phyloP scores from a whole-genome alignment of 2,329 filamentous ascomycete species.

The Tricladium varicosporioides region DNA sequence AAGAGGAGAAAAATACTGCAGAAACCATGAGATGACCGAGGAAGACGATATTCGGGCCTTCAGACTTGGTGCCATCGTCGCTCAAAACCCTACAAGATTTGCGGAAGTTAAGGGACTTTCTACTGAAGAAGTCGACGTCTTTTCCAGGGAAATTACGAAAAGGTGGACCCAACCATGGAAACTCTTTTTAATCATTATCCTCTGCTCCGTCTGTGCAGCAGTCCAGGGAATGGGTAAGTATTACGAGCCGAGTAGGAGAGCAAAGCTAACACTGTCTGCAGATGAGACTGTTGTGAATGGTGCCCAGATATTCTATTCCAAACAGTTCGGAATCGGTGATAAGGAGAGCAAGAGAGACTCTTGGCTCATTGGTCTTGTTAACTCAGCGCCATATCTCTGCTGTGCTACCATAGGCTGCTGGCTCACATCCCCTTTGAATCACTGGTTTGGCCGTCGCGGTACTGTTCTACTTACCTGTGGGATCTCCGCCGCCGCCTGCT shows the following conservation, averaged over 20 bases:
- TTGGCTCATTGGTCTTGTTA: conserved; percentile 62
- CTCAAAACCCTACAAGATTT: conserved; percentile 44
- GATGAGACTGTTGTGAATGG: conserved; percentile 70
- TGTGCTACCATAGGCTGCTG: conserved; percentile 70
- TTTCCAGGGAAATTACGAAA: conserved; percentile 60
- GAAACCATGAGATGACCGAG: conserved; percentile 51
- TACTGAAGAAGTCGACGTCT: conserved; percentile 53
- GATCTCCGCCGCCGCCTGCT: conserved; percentile 55
- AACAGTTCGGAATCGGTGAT: conserved; percentile 58
- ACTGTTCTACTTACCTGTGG: conserved; percentile 69
- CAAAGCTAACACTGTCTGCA: background rate
- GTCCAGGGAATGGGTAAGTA: conserved; percentile 64
- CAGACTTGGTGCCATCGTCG: conserved; percentile 56
- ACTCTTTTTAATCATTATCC: conserved; percentile 63
- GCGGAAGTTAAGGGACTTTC: conserved; percentile 52
- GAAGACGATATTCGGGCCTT: conserved; percentile 58
- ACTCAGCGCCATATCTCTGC: conserved; percentile 62
- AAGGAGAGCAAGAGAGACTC: conserved; percentile 39
- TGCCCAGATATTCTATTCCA: conserved; percentile 63
- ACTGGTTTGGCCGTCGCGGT: conserved; percentile 65
- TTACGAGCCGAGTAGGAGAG: background rate
- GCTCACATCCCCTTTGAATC: conserved; percentile 71
- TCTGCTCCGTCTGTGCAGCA: conserved; percentile 66
- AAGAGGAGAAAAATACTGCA: conserved; percentile 58
- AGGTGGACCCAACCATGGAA: conserved; percentile 67